These are phyloP conservation scores for Pseudognaphalium luteoalbum DNA, from an alignment of 129 eudicot genomes.

Conservation along the genomic window DNA sequence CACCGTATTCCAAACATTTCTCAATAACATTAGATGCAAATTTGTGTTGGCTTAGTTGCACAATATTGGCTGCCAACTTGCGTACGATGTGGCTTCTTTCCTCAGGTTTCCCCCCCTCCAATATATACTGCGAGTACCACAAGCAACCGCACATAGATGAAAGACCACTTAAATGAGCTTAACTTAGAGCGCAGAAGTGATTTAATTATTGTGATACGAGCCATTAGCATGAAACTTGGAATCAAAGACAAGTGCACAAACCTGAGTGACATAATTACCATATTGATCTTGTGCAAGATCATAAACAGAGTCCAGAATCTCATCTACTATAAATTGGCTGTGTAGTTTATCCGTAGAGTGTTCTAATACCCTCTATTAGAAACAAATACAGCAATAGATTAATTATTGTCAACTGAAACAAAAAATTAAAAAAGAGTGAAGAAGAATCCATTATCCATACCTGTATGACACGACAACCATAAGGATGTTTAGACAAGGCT, in stretches of 20 bases:
- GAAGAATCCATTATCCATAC: conserved; percentile 26
- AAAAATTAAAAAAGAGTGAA: not conserved
- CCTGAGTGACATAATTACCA: conserved; percentile 76
- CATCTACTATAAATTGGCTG: conserved; percentile 58
- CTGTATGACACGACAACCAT: conserved; percentile 91
- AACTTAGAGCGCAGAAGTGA: too few species aligned
- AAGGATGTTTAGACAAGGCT: conserved; percentile 69
- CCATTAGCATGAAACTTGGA: not conserved
- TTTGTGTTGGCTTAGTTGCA: conserved; percentile 67
- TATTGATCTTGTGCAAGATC: conserved; percentile 64
- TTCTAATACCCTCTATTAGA: conserved; percentile 53
- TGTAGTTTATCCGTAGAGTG: conserved; percentile 46
- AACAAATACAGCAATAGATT: not conserved
- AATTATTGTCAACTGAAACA: not conserved
- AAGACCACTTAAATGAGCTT: not conserved
- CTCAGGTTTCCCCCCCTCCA: conserved; percentile 53
- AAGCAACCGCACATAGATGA: conserved; percentile 22
- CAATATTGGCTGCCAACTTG: conserved; percentile 48
- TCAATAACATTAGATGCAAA: conserved; percentile 70
- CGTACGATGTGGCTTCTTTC: conserved; percentile 50
- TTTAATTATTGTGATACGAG: too few species aligned
- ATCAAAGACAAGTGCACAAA: conserved; percentile 18
- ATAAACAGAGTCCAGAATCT: conserved; percentile 62
- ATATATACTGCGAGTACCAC: conserved; percentile 48
- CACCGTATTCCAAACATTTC: conserved; percentile 63